These are phyloP conservation scores for Colletotrichum tanaceti DNA, from an alignment of 2,329 filamentous ascomycete species.

Conservation along the genomic window DNA sequence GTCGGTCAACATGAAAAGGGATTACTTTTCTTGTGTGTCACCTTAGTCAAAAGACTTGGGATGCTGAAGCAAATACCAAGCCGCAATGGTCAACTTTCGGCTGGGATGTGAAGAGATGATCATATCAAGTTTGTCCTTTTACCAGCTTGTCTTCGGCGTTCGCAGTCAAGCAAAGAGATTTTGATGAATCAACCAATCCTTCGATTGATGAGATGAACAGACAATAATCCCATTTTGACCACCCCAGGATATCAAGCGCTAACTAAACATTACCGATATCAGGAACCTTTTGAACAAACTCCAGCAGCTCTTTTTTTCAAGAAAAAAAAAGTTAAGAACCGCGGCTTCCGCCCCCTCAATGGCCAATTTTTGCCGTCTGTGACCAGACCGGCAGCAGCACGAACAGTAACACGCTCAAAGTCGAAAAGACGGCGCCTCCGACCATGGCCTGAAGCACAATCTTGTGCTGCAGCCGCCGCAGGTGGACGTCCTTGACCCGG, in stretches of 20 bases:
- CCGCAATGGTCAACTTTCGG: no score
- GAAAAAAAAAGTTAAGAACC: background rate
- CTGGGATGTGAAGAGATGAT: no score
- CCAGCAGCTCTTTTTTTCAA: no score
- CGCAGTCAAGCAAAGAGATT: background rate
- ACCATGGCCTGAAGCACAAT: conserved; percentile 57
- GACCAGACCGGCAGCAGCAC: conserved; percentile 59
- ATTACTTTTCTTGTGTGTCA: no score
- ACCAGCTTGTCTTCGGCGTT: background rate
- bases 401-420: conserved; percentile 53
- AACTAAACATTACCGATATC: background rate
- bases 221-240: background rate
- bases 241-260: conserved; percentile 10
- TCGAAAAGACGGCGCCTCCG: conserved; percentile 53
- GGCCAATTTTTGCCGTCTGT: conserved; percentile 43
- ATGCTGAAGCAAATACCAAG: no score
- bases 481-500: conserved; percentile 56
- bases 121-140: no score
- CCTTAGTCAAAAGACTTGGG: no score
- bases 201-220: background rate
- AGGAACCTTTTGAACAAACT: background rate
- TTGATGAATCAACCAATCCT: background rate
- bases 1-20: no score
- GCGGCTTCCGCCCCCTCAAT: background rate
- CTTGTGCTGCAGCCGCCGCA: conserved; percentile 57